Percentiles rank a stretch among this genome's conserved stretches.
Evolutionary conservation across 164 flowering plant species (phyloP).

Genomic region (Stephania japonica): DNA sequence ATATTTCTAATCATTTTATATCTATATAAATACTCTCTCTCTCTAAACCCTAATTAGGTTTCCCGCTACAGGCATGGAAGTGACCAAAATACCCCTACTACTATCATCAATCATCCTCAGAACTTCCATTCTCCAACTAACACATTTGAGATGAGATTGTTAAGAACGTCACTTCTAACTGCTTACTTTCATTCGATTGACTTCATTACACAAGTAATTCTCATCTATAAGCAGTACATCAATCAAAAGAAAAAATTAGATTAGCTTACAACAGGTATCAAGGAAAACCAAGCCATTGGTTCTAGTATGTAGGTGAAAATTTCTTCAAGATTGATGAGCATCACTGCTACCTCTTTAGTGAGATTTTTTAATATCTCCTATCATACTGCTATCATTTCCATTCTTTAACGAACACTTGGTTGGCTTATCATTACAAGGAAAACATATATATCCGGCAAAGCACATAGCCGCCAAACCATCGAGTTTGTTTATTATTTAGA

Average conservation of each 20-base stretch:
- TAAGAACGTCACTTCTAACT: not conserved
- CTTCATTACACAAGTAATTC: not conserved
- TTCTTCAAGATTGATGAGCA: not conserved
- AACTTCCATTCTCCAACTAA: not conserved
- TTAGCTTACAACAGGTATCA: not conserved
- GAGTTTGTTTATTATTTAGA: no score
- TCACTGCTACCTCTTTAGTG: not conserved
- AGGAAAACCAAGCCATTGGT: not conserved
- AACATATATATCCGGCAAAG: no score
- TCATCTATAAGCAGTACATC: not conserved
- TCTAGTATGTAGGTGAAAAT: not conserved
- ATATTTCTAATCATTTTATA: no score
- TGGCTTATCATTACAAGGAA: no score
- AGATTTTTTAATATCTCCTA: not conserved
- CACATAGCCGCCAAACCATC: no score
- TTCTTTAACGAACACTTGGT: no score
- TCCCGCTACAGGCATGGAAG: no score
- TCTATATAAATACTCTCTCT: no score
- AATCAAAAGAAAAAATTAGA: not conserved
- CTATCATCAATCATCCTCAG: no score
- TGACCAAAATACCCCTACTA: no score
- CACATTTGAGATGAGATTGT: not conserved
- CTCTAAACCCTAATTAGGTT: no score
- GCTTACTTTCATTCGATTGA: not conserved
- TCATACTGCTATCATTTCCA: no score